A percentile compares a stretch with the other conserved stretches of the same genome.
These are phyloP conservation scores for Colletotrichum sansevieriae DNA, from an alignment of 2,329 filamentous ascomycete genomes.

Conservation along the genomic window DNA sequence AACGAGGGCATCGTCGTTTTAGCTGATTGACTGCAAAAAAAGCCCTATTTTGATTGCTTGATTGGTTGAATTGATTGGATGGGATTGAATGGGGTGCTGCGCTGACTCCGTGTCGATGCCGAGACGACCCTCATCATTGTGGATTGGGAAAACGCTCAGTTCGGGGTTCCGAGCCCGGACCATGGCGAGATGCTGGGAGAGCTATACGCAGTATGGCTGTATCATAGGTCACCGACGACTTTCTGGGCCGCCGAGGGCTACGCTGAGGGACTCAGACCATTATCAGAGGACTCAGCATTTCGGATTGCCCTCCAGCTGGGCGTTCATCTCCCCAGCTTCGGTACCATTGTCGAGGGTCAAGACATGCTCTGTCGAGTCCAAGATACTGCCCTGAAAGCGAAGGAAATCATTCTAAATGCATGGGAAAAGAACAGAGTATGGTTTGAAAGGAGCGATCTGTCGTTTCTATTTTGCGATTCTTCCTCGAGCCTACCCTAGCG, in stretches of 20 bases:
- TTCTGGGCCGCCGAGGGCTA: neutral
- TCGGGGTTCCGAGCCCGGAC: neutral
- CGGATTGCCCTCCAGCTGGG: constrained; percentile 3
- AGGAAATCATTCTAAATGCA: neutral
- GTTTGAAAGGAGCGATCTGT: no score
- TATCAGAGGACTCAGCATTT: neutral
- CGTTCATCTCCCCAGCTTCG: neutral
- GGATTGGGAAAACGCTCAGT: constrained; percentile 3
- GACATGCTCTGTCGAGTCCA: neutral
- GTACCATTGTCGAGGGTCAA: neutral
- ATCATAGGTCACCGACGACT: neutral
- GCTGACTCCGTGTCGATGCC: neutral
- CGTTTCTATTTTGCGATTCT: no score
- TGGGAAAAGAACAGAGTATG: neutral
- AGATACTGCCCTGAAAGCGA: neutral
- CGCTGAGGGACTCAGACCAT: neutral
- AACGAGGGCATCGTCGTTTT: no score
- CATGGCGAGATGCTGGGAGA: no score
- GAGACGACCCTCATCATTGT: neutral
- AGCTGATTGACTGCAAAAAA: no score
- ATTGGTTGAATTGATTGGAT: no score
- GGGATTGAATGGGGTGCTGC: no score
- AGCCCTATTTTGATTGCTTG: no score
- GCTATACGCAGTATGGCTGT: no score
- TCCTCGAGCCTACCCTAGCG: no score